Base-by-base conservation (phyloP, 2,329 filamentous ascomycete genomes). In the Nothopassalora personata region DNA sequence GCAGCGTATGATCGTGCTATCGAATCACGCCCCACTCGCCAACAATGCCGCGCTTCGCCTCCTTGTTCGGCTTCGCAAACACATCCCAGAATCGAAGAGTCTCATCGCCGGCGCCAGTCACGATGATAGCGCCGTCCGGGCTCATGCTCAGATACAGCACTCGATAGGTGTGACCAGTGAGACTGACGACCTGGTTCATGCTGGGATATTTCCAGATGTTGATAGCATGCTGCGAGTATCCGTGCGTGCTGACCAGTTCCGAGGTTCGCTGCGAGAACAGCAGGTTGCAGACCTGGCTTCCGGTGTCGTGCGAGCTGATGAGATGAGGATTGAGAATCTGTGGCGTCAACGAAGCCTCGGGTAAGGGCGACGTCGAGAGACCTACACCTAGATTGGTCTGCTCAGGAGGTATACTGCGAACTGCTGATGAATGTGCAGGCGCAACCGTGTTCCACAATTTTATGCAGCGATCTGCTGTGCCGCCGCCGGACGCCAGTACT, bases 121-220 rank as follows among this genome's bases (percentile, higher is more conserved):
- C 94, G 19, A 99, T 90, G 2, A 91, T 89, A 67, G 92, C 86
- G 18, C 94, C 94, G 70, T 97, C 93, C 1, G 94, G 94, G 71
- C 92, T 97, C 91, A 97, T 97, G 33, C 92, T 92, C 54, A 99
- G 81, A 73, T 97, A 99, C 3, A 99, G 81, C 11, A 99, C 94
- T 70, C 94, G 88, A 75, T 95, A 97, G 1, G 94, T 99, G 74
- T 99, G 94, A 0, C 94, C 94, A 0, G 94, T 99, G 49, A 99
- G 80, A 66, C 90, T 96, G 45, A 91, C 93, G 8, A 99, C 91
- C 73, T 97, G 94, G 52, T 91, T 91, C 94, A 99, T 97, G 66
- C 88, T 92, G 1, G 94, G 94, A 71, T 99, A 99, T 72, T 99
- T 99, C 94, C 94, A 99, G 57, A 99, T 91, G 39, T 97, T 93